Base-by-base conservation (phyloP, 2,329 filamentous ascomycete genomes). In the Drechslera avenae region DNA sequence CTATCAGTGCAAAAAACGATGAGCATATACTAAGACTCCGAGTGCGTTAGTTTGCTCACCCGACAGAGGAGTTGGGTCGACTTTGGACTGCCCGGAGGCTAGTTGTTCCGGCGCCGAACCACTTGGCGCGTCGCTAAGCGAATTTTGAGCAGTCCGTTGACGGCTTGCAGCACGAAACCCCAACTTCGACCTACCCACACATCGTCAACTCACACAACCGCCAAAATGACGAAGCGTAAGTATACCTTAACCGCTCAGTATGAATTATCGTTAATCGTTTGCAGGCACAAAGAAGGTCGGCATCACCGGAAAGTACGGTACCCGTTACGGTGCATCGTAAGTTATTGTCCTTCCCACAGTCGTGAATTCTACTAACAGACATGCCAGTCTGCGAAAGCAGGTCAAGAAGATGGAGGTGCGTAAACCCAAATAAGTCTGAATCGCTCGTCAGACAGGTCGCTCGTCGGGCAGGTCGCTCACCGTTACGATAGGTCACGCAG, bases 361-460 rank as follows among this genome's bases (percentile, higher is more conserved):
- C n/a, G n/a, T n/a, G n/a, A n/a, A n/a, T n/a, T n/a, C n/a, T n/a
- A n/a, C n/a, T n/a, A n/a, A n/a, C n/a, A n/a, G n/a, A n/a, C n/a
- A n/a, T n/a, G 93, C 94, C 78, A 97, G 94, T 75, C 91, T 97
- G 81, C 91, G 92, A 83, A 97, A 97, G 87, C 92, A 91, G 79
- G 88, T 94, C 77, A 97, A 97, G 91, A 97, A 97, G 90, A 96
- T 97, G 89, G 94, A 97, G 59, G 66, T 71, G 62, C 57, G 68
- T 63, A 61, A 40, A 56, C 43, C 36, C 44, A 21, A n/a, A 48
- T 44, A 26, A 52, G 4, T 23, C 39, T 48, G 35, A 34, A 35
- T 32, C 45, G 31, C 47, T 26, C 7, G 8, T 28, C 59, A 42
- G 50, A 57, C 37, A 17, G 47, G 40, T 39, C 56, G 56, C 66